Evolutionary conservation across 139 green algal species (phyloP), one percentile per base, ranked within the genome.

Genomic region (Tetradesmus obliquus): DNA sequence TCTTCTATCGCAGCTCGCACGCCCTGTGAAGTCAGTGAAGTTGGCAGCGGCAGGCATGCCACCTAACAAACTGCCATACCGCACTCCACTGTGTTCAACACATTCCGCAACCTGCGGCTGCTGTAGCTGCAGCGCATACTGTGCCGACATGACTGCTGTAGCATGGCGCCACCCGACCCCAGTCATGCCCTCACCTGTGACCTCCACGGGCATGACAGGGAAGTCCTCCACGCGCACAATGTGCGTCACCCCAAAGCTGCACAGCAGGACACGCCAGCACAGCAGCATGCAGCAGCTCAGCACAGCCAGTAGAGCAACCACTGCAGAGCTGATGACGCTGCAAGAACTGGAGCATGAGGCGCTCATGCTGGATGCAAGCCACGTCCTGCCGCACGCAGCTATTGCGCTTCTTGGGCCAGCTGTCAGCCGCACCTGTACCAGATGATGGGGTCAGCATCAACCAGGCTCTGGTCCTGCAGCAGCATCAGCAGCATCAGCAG

Each of bases 171-270:
- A 45, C 32, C 32, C 32, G 32, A 45, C 32, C 32, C 32, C 32
- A 45, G 32, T 45, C 32, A 45, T 45, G 32, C 32, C 60, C 66
- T 6, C 66, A 76, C 66, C 66, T 24, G 86, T 92, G 45, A 74
- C 24, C 90, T 95, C 92, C 62, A 92, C 8, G 60, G 87, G 92
- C 93, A 95, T 95, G 55, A 94, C 92, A 5, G 93, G 93, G 82
- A 94, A 95, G 76, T 95, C 93, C 90, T 95, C 93, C 24, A 88
- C 57, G 5, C 93, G 80, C 55, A 93, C 90, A 13, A 94, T 72
- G 88, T 95, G 93, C 45, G 69, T 82, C 45, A 95, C 92, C n/a
- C 92, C 93, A 90, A 95, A 95, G 53, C 82, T 69, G 88, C 93
- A 91, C 89, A 79, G 93, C 58, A 93, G 1, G 53, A 93, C 89